Conservation (phyloP, 2,329 filamentous ascomycete species). For the Colletotrichum gloeosporioides region DNA sequence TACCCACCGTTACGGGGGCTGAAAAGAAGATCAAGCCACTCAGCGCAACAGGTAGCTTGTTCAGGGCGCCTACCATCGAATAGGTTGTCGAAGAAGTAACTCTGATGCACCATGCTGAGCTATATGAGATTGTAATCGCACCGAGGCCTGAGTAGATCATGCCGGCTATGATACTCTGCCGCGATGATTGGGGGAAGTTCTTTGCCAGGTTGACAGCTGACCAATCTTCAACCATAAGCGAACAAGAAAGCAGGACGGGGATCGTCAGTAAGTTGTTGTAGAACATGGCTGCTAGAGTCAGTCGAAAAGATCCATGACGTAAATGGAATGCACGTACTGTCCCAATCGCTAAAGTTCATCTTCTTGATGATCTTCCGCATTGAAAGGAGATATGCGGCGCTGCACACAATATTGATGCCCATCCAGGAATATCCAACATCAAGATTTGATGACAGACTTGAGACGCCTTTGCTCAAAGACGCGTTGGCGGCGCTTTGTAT, state of each 20-base stretch:
- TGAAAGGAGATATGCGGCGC: conserved; percentile 83
- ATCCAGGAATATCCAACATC: conserved; percentile 98
- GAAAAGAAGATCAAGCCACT: conserved; percentile 95
- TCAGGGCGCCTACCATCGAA: conserved; percentile 96
- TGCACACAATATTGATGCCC: conserved; percentile 95
- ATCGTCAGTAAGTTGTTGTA: conserved; percentile 99
- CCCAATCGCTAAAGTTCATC: conserved; percentile 99
- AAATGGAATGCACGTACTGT: conserved; percentile 72
- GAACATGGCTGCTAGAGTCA: conserved; percentile 80
- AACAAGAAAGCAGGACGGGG: conserved; percentile 83
- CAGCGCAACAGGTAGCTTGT: conserved; percentile 95
- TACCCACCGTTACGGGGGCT: conserved; percentile 89
- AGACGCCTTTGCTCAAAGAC: conserved; percentile 63
- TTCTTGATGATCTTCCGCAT: conserved; percentile 99
- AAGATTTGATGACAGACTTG: conserved; percentile 73
- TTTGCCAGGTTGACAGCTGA: conserved; percentile 79
- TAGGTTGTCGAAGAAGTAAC: conserved; percentile 98
- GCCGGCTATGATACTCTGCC: conserved; percentile 80
- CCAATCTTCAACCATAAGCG: conserved; percentile 90
- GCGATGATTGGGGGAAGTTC: conserved; percentile 84
- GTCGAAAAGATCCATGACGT: conserved; percentile 24
- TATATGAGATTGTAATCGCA: conserved; percentile 98
- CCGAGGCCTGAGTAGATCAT: conserved; percentile 95
- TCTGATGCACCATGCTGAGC: conserved; percentile 97
- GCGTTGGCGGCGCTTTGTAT: conserved; percentile 79